These are phyloP conservation scores for Lagenaria siceraria DNA, from an alignment of 306 rosid genomes.

Conservation along the genomic window DNA sequence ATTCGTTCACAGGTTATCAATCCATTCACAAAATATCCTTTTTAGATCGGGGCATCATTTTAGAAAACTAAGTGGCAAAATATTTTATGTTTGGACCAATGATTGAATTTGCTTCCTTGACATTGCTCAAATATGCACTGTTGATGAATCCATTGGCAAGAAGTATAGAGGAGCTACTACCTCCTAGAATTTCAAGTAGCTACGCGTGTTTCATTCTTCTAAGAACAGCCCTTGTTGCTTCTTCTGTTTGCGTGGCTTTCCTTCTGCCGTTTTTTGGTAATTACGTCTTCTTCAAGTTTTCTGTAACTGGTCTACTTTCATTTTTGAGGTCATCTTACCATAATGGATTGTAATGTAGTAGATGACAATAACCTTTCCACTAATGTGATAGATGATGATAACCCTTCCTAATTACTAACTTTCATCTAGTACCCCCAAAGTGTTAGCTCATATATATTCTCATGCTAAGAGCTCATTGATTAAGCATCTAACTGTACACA, in stretches of 20 bases:
- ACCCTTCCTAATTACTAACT: not conserved
- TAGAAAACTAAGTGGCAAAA: not conserved
- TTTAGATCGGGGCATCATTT: not conserved
- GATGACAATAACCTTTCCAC: not conserved
- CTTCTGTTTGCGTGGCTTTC: slow-evolving; percentile 56
- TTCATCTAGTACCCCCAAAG: not conserved
- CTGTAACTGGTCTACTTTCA: not conserved
- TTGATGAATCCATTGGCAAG: slow-evolving; percentile 75
- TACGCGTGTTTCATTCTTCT: slow-evolving; percentile 48
- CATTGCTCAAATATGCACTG: slow-evolving; percentile 48
- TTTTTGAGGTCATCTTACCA: not conserved
- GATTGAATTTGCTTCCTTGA: slow-evolving; percentile 30
- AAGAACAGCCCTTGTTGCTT: slow-evolving; percentile 49
- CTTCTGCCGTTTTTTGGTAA: slow-evolving; percentile 75
- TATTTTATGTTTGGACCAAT: slow-evolving; percentile 6
- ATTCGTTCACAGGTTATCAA: slow-evolving; percentile 43
- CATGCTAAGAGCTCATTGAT: not conserved
- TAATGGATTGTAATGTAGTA: not conserved
- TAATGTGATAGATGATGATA: not conserved
- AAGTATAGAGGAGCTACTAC: slow-evolving; percentile 67
- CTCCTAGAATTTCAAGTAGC: slow-evolving; percentile 29
- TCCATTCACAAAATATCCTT: slow-evolving; percentile 85
- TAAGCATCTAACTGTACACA: not conserved
- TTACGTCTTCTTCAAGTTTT: slow-evolving; percentile 5
- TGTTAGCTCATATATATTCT: not conserved